phyloP scores from a whole-genome alignment of 1,139 yeast species.

The Diutina neorugosa region DNA sequence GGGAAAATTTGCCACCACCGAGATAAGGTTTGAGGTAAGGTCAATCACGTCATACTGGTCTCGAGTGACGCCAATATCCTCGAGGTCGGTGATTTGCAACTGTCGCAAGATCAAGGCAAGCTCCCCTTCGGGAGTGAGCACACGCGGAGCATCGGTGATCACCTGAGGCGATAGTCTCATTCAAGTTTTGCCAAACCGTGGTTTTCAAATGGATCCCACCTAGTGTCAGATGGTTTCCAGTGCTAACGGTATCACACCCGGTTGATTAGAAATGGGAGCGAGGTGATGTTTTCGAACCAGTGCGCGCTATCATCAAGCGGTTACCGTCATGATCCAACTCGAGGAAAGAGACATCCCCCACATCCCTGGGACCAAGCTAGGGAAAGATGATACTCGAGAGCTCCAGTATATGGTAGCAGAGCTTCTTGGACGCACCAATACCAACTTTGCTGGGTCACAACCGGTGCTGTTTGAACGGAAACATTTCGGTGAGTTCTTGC shows the following conservation, averaged over 20 bases:
- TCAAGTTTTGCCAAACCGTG: not conserved
- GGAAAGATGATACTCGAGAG: constrained; percentile 57
- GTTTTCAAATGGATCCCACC: too few species aligned
- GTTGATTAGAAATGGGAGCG: too few species aligned
- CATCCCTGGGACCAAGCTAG: constrained; percentile 73
- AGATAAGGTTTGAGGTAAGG: constrained; percentile 52
- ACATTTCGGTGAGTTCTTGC: constrained; percentile 51
- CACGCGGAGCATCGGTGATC: constrained; percentile 20
- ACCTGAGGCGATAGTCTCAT: constrained; percentile 29
- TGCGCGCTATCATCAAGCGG: not conserved
- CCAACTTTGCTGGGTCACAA: constrained; percentile 78
- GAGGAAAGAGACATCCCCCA: constrained; percentile 60
- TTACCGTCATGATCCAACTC: constrained; percentile 20
- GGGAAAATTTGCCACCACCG: constrained; percentile 43
- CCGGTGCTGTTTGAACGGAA: constrained; percentile 81
- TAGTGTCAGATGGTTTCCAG: too few species aligned
- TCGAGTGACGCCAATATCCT: constrained; percentile 21
- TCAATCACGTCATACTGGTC: constrained; percentile 44
- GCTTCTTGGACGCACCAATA: constrained; percentile 42
- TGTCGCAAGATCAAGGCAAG: constrained; percentile 25
- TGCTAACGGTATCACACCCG: too few species aligned
- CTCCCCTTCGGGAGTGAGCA: constrained; percentile 25
- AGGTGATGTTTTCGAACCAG: not conserved
- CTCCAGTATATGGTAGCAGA: constrained; percentile 61
- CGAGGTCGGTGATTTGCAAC: constrained; percentile 22